phyloP scores from a whole-genome alignment of 192 early-diverging fungal genomes.

The Rhizophagus clarus region DNA sequence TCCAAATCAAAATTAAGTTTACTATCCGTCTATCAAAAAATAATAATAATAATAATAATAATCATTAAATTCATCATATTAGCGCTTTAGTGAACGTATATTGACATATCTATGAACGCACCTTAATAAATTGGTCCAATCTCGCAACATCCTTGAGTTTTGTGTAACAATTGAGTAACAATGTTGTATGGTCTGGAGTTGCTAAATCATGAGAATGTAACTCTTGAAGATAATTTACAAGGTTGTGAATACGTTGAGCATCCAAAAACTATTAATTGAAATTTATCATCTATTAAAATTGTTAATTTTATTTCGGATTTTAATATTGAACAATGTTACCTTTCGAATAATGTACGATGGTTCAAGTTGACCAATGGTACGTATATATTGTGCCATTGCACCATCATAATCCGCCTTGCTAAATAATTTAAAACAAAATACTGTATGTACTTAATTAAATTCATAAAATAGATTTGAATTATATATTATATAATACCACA shows the following conservation, averaged over 20 bases:
- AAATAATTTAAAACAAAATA: not conserved
- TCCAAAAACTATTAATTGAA: conserved; percentile 46
- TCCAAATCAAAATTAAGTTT: conserved; percentile 91
- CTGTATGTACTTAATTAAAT: too few relatives aligned
- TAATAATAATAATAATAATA: not conserved
- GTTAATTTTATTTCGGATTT: not conserved
- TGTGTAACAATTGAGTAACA: conserved; percentile 97
- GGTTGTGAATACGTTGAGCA: conserved; percentile 88
- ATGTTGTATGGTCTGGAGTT: conserved; percentile 93
- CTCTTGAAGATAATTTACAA: conserved; percentile 88
- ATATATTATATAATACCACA: not conserved
- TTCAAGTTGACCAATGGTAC: conserved; percentile 91
- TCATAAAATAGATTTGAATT: not conserved
- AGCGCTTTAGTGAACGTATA: too few relatives aligned
- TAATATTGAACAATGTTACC: conserved; percentile 28
- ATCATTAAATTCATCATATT: not conserved
- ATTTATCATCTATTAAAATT: not conserved
- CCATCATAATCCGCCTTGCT: conserved; percentile 83
- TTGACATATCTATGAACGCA: not conserved
- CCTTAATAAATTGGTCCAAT: conserved; percentile 89
- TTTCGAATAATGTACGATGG: conserved; percentile 97
- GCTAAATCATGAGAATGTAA: conserved; percentile 86
- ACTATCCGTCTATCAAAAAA: conserved; percentile 55
- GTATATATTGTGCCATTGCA: conserved; percentile 90
- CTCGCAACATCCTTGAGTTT: conserved; percentile 85